Evolutionary conservation across 106 monocot species (phyloP).

Genomic region (Dactylorhiza incarnata): DNA sequence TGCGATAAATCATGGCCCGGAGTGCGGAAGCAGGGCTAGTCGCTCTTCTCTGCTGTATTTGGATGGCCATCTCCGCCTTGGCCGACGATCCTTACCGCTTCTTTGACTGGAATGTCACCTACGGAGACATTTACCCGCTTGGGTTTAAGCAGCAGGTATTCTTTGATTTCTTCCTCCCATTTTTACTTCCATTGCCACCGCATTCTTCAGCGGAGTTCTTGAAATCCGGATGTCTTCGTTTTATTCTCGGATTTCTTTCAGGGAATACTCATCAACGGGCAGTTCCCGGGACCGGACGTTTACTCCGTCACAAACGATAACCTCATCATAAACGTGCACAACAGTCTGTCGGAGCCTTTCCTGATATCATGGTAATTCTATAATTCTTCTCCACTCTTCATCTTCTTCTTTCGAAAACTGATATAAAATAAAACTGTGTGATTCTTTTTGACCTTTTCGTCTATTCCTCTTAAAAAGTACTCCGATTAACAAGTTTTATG

Average conservation of each 20-base stretch:
- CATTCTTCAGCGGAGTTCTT: neutral
- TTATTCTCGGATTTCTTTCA: slow-evolving; percentile 4
- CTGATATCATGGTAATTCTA: slow-evolving; percentile 50
- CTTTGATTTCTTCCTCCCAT: neutral
- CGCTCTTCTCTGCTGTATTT: neutral
- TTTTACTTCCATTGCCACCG: neutral
- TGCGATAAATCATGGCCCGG: neutral
- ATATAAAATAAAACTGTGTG: neutral
- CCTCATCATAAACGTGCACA: slow-evolving; percentile 69
- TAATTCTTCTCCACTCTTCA: neutral
- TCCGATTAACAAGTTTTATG: neutral
- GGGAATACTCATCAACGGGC: slow-evolving; percentile 86
- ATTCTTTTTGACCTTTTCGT: neutral
- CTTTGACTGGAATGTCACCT: slow-evolving; percentile 41
- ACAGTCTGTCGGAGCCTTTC: slow-evolving; percentile 66
- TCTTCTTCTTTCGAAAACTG: neutral
- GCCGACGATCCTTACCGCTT: slow-evolving; percentile 41
- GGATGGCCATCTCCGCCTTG: neutral
- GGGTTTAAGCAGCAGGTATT: slow-evolving; percentile 45
- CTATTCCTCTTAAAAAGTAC: neutral
- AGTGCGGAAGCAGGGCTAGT: neutral
- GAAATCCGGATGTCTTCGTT: neutral
- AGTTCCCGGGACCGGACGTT: slow-evolving; percentile 72
- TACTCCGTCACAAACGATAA: slow-evolving; percentile 71
- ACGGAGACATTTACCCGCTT: slow-evolving; percentile 37